Percentiles rank a stretch among this genome's conserved stretches.
phyloP scores from a whole-genome alignment of 169 alveolate species.

The Eimeria falciformis region DNA sequence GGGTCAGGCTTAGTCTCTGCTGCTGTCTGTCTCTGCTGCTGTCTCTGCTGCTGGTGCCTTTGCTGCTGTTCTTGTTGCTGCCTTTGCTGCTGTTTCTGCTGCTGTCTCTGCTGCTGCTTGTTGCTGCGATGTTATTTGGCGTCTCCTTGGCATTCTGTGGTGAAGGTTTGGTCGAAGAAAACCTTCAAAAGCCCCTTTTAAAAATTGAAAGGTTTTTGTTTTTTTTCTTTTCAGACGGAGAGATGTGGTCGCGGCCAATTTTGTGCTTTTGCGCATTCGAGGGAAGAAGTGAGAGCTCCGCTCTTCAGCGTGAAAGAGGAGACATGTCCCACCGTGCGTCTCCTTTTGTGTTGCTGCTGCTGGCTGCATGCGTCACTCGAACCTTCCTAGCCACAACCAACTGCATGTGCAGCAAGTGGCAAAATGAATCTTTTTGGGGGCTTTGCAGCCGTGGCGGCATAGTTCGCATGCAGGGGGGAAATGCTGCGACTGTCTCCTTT shows the following conservation, averaged over 20 bases:
- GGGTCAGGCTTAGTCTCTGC: not conserved
- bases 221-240: conserved; percentile 1
- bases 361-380: not conserved
- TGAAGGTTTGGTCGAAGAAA: not conserved
- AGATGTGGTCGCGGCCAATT: conserved; percentile 74
- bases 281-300: conserved; percentile 75
- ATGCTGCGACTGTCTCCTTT: no score
- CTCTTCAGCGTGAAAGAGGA: conserved; percentile 69
- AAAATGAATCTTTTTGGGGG: not conserved
- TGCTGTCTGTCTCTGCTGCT: no score
- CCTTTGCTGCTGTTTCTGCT: no score
- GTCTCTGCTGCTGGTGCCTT: no score
- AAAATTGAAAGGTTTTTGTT: not conserved
- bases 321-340: conserved; percentile 42
- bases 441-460: not conserved
- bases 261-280: conserved; percentile 82
- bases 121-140: not conserved
- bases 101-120: no score
- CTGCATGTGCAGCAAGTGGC: not conserved
- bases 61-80: no score
- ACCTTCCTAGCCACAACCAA: not conserved
- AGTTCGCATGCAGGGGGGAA: no score
- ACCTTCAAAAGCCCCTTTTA: not conserved
- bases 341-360: no score
- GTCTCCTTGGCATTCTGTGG: not conserved